Evolutionary conservation across 2,329 filamentous ascomycete species (phyloP).

Genomic region (Hymenoscyphus occultus): DNA sequence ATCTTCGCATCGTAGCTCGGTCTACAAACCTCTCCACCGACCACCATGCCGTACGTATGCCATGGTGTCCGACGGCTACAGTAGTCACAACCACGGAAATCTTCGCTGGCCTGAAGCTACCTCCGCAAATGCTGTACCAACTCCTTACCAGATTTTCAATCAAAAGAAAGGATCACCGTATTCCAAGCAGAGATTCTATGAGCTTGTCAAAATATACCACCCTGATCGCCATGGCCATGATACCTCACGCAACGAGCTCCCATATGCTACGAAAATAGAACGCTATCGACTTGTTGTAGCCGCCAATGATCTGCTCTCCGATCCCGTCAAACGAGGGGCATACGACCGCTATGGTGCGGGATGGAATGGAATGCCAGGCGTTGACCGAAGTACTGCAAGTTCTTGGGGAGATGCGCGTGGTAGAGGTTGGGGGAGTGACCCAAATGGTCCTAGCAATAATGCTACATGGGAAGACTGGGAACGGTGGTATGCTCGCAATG

Average conservation of each 20-base stretch:
- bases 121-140: constrained; percentile 40
- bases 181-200: constrained; percentile 79
- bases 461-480: constrained; percentile 99
- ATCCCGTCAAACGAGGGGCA: constrained; percentile 71
- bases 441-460: constrained; percentile 58
- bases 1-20: constrained; percentile 15
- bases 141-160: constrained; percentile 85
- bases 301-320: constrained; percentile 83
- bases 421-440: constrained; percentile 30
- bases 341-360: constrained; percentile 83
- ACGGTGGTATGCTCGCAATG: constrained; percentile 62
- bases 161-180: constrained; percentile 63
- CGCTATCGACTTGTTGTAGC: constrained; percentile 86
- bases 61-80: constrained; percentile 38
- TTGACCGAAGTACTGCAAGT: constrained; percentile 31
- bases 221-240: constrained; percentile 62
- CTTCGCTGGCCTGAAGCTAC: constrained; percentile 35
- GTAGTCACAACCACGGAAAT: constrained; percentile 36
- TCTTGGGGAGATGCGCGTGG: constrained; percentile 24
- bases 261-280: constrained; percentile 68
- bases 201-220: constrained; percentile 94
- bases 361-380: constrained; percentile 58
- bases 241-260: constrained; percentile 44
- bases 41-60: constrained; percentile 38
- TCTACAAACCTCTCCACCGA: constrained; percentile 9